Evolutionary conservation across 164 flowering plant species (phyloP), one percentile per base, ranked within the genome.

Genomic region (Dillenia turbinata): DNA sequence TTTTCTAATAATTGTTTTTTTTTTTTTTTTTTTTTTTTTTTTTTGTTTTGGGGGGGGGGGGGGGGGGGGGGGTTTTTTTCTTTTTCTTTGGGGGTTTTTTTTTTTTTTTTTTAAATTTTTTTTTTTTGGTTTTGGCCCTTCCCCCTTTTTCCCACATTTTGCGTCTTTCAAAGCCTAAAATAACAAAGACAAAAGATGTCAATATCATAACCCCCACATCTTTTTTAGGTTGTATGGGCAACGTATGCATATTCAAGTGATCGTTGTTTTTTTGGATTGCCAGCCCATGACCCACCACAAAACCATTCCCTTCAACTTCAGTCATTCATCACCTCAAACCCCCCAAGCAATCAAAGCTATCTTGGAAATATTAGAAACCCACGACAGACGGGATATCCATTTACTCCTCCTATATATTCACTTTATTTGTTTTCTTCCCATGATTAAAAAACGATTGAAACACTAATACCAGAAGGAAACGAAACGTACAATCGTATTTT

Each of bases 141-240:
- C 5, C 2, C 47, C 56, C 11, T 44, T 33, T 4, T 33, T 5
- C 11, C 19, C 43, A 11, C 24, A 51, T 17, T 56, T 26, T 26
- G 33, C 33, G 3, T 66, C 52, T 17, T 44, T 40, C 56, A 0
- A 43, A 58, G 47, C 64, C 44, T 49, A 1, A 62, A 62, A 26
- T 26, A 57, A 53, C 48, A 19, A 54, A 66, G 65, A 64, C 63
- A 67, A 73, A 70, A 56, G 44, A 52, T 65, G 73, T 73, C 77
- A 49, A 65, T 50, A 50, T 66, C 59, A 48, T 51, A 26, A 53
- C 53, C 72, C 73, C 72, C 69, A 65, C 50, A 64, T n/a, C 43
- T 48, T 57, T 49, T 43, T 44, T 44, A 26, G 2, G 33, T 26
- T 5, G 5, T 26, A 5, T 26, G 33, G 2, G 33, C 5, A 26